Evolutionary conservation across 1,284 basidiomycete species (phyloP), one percentile per base, ranked within the genome.

Genomic region (Calocybe gambosa): DNA sequence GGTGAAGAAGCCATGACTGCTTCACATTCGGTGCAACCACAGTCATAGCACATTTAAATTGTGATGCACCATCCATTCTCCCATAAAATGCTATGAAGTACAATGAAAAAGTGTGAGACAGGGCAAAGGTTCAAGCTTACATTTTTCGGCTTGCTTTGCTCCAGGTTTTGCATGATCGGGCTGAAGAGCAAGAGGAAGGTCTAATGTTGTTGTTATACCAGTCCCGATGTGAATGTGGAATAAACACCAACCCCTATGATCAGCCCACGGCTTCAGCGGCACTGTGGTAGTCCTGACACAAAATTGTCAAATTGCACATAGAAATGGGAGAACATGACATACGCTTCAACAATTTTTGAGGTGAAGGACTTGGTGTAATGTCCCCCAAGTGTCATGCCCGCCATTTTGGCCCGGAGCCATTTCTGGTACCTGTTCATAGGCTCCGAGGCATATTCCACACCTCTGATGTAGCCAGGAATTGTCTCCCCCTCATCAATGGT

Each of bases 1-100:
- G 83, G 58, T 87, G 84, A 1, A 86, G 57, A 2, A 80, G 65
- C 40, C 63, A 66, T 13, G 71, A 66, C 31, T 73, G 70, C 55
- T 82, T 81, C 1, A 54, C 51, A 15, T 67, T 67, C 1, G 83
- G 84, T 8, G 56, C 52, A 8, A 75, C 63, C 1, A 54, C 64
- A 1, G 84, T 85, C 63, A 81, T 63, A 0, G 78, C 75, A 29
- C 83, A 85, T 19, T 66, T 68, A 55, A 86, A 85, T 28, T 73
- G 64, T 1, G 63, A 63, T 13, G 73, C 50, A 0, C 62, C 69
- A 55, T 77, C 69, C 35, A 83, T 57, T 33, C 84, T 70, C 18
- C 73, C 74, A 57, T 74, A 85, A 13, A 73, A 66, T 1, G 60
- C 82, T 81, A 45, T n/a, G 40, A 35, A 29, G 31, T n/a, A 7